Base-by-base conservation (phyloP, 257 asterid genomes). In the Forsythia suspensa region DNA sequence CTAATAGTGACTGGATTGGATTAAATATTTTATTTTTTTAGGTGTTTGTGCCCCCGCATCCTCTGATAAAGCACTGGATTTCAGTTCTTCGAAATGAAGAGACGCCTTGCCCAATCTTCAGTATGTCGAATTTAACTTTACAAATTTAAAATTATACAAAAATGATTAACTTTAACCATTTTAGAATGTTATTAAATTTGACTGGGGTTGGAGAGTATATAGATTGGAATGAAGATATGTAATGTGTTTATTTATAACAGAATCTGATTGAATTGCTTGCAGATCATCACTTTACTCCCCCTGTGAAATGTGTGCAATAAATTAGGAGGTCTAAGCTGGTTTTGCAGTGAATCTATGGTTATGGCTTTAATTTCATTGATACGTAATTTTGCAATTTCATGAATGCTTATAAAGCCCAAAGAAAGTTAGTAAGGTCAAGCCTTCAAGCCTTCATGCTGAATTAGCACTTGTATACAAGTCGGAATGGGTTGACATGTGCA, bases 11-110 rank as follows among this genome's bases (percentile, higher is more conserved):
- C 36, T 34, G 66, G 29, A 41, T 72, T 79, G 73, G 36, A 42
- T 52, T 29, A 68, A 20, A 40, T 59, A 43, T 3, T 40, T 69
- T 52, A 29, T 74, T 52, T 61, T 38, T 8, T 70, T 75, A 96
- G 99, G 97, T 92, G 63, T 92, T 87, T 85, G 99, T 96, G 61
- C 99, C 99, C 70, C 97, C 96, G 29, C 99, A 96, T 84, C 97
- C 98, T 71, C 83, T 94, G 82, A 90, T 96, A 71, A 94, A 94
- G 90, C 99, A 96, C 80, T 96, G 99, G 99, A 85, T 96, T 88
- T 89, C 99, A 37, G 94, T 96, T 84, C 91, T 96, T 80, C 91
- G 99, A 80, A 96, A 94, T 78, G 95, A 85, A 81, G 91, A 96
- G 84, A 96, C 99, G 13, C 97, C 97, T 78, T 78, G 84, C 80